Conservation (phyloP, 2,329 filamentous ascomycete genomes). For the Botrytis fragariae region DNA sequence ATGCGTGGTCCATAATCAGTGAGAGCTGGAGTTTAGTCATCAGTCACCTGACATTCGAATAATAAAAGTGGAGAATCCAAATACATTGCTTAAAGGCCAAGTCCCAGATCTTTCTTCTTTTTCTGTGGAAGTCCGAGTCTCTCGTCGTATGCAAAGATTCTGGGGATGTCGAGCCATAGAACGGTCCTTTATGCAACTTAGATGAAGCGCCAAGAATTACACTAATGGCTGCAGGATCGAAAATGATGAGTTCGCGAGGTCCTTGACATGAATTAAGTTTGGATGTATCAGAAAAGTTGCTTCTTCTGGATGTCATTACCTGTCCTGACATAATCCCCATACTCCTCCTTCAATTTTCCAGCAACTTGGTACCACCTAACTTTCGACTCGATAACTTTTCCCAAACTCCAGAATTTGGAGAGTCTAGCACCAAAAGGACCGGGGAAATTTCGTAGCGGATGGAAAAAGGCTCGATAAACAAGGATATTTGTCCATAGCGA, state of each 20-base stretch:
- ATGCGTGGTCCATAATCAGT: constrained; percentile 1
- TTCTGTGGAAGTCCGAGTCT: constrained; percentile 27
- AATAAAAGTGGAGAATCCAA: not conserved
- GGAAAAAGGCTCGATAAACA: constrained; percentile 52
- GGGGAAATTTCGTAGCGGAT: constrained; percentile 35
- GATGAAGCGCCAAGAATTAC: constrained; percentile 25
- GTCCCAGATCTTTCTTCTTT: constrained; percentile 32
- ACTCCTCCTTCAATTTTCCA: constrained; percentile 26
- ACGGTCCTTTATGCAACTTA: constrained; percentile 27
- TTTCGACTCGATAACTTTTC: constrained; percentile 15
- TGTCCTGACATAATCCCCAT: constrained; percentile 32
- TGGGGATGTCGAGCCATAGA: constrained; percentile 29
- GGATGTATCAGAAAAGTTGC: not conserved
- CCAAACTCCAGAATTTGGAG: constrained; percentile 29
- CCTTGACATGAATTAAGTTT: constrained; percentile 15
- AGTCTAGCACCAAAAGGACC: constrained; percentile 32
- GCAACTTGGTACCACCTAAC: constrained; percentile 21
- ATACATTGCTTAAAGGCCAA: not conserved
- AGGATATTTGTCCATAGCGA: constrained; percentile 43
- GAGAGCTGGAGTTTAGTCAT: not conserved
- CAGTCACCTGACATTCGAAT: not conserved
- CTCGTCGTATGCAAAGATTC: constrained; percentile 27
- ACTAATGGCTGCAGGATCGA: constrained; percentile 27
- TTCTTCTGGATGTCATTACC: not conserved
- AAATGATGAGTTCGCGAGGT: constrained; percentile 27